Base-by-base conservation (phyloP, 306 rosid species). In the Trifolium fragiferum region DNA sequence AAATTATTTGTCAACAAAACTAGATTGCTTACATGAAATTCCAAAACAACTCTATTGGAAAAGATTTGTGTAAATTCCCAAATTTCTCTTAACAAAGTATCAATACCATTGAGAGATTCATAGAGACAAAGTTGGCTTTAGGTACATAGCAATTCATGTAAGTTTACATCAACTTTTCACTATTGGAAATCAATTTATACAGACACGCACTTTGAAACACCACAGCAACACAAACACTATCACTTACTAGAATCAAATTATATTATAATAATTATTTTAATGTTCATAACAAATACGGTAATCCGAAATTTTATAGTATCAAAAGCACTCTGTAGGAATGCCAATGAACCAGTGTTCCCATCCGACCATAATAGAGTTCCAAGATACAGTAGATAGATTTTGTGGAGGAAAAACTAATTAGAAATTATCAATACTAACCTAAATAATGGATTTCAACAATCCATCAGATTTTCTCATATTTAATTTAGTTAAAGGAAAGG, bases 361-460 rank as follows among this genome's bases (percentile, higher is more conserved):
- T 12, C 20, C 9, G 18, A 40, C 59, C 37, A 19, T 41, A 68
- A 70, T 23, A 23, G 25, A 23, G 2, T 1, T 23, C 25, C 25
- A 23, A 23, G 1, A 23, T 23, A 23, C 2, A 23, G 2, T 23
- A 23, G 59, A 49, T 50, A 21, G 10, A 61, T 44, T 57, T 65
- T 55, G 30, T 20, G 10, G 46, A 32, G 40, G 20, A 44, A 49
- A 65, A 5, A 37, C 20, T 53, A 15, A 64, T 4, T 9, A 35
- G 16, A 33, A 49, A 21, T 8, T 35, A 73, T 25, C 58, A 53
- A 59, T 1, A 41, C 67, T 16, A 25, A 61, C 38, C 35, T 46
- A 62, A n/a, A 66, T 6, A 59, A 58, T 32, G 54, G 20, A 19
- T 73, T 69, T 63, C 13, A 11, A 50, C 10, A 50, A 50, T 50